These are phyloP conservation scores for Paratinospora sagittata DNA, from an alignment of 164 flowering plant genomes.

Conservation along the genomic window DNA sequence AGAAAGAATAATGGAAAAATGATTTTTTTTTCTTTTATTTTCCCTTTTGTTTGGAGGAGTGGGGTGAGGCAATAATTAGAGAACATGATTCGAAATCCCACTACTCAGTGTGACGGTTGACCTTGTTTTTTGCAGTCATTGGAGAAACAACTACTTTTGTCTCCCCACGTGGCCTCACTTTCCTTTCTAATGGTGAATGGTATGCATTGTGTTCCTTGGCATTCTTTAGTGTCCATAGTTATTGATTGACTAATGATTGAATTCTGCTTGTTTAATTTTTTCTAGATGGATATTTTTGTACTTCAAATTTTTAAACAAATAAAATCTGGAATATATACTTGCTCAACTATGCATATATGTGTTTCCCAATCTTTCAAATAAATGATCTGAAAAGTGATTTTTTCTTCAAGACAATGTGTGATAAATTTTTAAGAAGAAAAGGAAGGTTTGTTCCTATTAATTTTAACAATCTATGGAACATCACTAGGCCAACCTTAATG, in stretches of 20 bases:
- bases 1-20: too few relatives aligned
- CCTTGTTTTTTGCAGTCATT: conserved; percentile 51
- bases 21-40: too few relatives aligned
- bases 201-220: conserved; percentile 19
- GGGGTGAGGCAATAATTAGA: too few relatives aligned
- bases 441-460: too few relatives aligned
- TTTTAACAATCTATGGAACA: too few relatives aligned
- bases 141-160: conserved; percentile 81
- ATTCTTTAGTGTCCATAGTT: background rate
- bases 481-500: too few relatives aligned
- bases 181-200: conserved; percentile 97
- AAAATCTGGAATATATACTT: background rate
- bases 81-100: background rate
- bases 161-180: conserved; percentile 44
- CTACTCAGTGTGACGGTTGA: background rate
- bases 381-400: too few relatives aligned
- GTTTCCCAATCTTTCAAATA: too few relatives aligned
- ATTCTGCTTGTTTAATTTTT: background rate
- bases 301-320: background rate
- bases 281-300: background rate
- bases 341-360: background rate
- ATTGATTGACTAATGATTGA: background rate
- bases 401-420: too few relatives aligned
- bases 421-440: too few relatives aligned
- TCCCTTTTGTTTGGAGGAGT: too few relatives aligned